A percentile compares a stretch with the other conserved stretches of the same genome.
Conservation (phyloP, 805 yeast genomes). For the Lachancea cidri region DNA sequence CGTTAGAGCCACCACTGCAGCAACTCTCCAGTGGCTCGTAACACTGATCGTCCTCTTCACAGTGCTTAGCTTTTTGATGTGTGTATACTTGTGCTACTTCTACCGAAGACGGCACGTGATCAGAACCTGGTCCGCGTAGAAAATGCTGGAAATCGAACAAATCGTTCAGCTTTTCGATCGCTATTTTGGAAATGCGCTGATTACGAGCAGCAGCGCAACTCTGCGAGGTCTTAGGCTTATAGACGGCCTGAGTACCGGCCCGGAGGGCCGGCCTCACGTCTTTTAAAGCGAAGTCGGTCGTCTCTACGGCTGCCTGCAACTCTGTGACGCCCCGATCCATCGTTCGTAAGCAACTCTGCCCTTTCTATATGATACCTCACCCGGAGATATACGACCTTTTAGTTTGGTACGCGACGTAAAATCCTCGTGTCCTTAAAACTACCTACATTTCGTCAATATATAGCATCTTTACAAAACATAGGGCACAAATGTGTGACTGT, state of each 20-base stretch:
- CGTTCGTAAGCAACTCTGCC: neutral
- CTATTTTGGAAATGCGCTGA: constrained; percentile 1
- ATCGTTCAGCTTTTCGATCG: constrained; percentile 8
- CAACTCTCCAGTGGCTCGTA: neutral
- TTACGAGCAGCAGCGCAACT: neutral
- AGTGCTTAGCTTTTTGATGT: neutral
- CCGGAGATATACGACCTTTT: too few relatives aligned
- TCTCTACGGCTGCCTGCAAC: neutral
- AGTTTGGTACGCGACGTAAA: too few relatives aligned
- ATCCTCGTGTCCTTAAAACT: too few relatives aligned
- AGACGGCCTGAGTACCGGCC: too few relatives aligned
- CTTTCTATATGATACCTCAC: too few relatives aligned
- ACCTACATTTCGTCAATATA: too few relatives aligned
- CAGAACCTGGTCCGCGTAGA: constrained; percentile 1
- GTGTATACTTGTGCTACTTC: neutral
- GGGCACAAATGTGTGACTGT: too few relatives aligned
- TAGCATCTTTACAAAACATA: too few relatives aligned
- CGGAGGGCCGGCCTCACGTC: too few relatives aligned
- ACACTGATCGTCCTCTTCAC: constrained; percentile 1
- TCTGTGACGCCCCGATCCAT: neutral
- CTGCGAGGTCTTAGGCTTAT: too few relatives aligned
- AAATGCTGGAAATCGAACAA: constrained; percentile 11
- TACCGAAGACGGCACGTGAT: neutral
- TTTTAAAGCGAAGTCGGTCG: neutral
- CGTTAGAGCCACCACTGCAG: neutral